Conservation (phyloP, 1,139 yeast species). For the Protomyces inouyei region DNA sequence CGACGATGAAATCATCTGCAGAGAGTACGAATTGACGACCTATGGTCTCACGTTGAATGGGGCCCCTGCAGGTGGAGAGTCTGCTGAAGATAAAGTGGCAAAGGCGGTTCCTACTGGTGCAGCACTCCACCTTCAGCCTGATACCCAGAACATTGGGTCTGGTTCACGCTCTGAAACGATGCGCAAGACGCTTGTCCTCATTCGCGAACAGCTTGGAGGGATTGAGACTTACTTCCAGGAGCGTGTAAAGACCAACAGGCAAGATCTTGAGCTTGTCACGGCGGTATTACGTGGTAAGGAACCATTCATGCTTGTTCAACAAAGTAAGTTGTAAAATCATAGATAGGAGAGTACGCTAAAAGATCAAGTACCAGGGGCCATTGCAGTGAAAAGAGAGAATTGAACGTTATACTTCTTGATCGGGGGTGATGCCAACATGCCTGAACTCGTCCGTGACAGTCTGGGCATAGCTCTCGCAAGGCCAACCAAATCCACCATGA, state of each 20-base stretch:
- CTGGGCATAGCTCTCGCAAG: slow-evolving; percentile 5
- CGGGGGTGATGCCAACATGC: slow-evolving; percentile 7
- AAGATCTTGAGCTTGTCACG: slow-evolving; percentile 52
- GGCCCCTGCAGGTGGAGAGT: slow-evolving; percentile 2
- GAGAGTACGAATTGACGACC: slow-evolving; percentile 70
- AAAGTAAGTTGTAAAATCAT: background rate
- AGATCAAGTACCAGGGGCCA: too few relatives aligned
- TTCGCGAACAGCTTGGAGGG: slow-evolving; percentile 53
- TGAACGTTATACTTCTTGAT: background rate
- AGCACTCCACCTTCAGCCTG: background rate
- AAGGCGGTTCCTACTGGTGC: slow-evolving; percentile 20
- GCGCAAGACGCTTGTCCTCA: slow-evolving; percentile 56
- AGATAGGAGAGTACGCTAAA: background rate
- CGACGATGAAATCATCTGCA: slow-evolving; percentile 58
- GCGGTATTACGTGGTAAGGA: slow-evolving; percentile 39
- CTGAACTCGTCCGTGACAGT: slow-evolving; percentile 12
- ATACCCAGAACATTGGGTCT: slow-evolving; percentile 11
- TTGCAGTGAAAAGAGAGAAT: background rate
- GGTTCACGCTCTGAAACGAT: slow-evolving; percentile 63
- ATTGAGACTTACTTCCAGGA: slow-evolving; percentile 50
- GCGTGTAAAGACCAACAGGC: slow-evolving; percentile 47
- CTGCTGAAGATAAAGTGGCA: slow-evolving; percentile 32
- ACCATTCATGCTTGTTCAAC: background rate
- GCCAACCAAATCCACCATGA: slow-evolving; percentile 13
- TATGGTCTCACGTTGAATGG: slow-evolving; percentile 46